Base-by-base conservation (phyloP, 164 flowering plant genomes). In the Piper betle region DNA sequence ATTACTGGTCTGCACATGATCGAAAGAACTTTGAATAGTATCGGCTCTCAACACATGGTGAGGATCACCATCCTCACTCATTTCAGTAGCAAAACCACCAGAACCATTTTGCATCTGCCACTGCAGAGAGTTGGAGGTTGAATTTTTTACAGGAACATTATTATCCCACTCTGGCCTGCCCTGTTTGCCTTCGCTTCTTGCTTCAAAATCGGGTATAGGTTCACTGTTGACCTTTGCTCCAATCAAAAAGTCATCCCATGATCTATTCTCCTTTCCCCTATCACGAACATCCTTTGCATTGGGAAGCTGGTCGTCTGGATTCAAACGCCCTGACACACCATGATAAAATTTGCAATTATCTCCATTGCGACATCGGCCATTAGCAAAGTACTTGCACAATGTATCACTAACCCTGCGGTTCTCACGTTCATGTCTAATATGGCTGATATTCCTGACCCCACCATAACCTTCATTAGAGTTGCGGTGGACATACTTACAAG, bases 301-400 rank as follows among this genome's bases (percentile, higher is more conserved):
- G 6, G 25, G 63, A 46, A 72, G 68, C 50, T 74, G 79, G 43
- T 69, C 66, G 8, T 74, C 79, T 17, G 79, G 72, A 59, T 68
- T 68, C 40, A 18, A 60, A 58, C 39, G 53, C 33, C 48, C 42
- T 56, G 71, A 68, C 61, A 48, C 67, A 52, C 76, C 70, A 76
- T 91, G 97, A 68, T 86, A 80, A 71, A 84, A 85, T 70, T 73
- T 78, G 71, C 97, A 91, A 64, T 64, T 38, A 46, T 73, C 77
- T 33, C 96, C 86, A 56, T 77, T 75, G 3, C 80, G 78, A 72
- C 95, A 90, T 57, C 71, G 71, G 42, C 95, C 95, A 2, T 75
- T 74, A 48, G 80, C 78, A 76, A 82, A 87, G 66, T 64, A 91
- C 66, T 73, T 86, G 75, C 97, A 91, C 53, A 75, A 77, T 55